These are phyloP conservation scores for Sinapis alba DNA, from an alignment of 441 rosid genomes.

Conservation along the genomic window DNA sequence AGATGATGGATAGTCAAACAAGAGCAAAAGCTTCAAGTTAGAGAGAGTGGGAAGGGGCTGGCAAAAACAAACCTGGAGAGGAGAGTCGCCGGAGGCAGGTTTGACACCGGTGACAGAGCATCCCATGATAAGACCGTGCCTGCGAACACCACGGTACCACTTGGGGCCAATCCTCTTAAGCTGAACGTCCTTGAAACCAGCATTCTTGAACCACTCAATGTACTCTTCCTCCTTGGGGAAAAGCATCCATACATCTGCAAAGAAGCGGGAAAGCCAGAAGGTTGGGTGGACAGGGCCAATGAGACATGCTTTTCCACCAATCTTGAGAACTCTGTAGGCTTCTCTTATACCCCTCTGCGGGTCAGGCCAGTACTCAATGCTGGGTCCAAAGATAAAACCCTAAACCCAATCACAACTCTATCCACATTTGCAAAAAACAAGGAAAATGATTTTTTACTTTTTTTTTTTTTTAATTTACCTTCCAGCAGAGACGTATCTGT, in stretches of 20 bases:
- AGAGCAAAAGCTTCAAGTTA: background rate
- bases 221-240: slow-evolving; percentile 99
- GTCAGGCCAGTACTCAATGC: slow-evolving; percentile 99
- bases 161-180: slow-evolving; percentile 96
- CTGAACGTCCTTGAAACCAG: slow-evolving; percentile 89
- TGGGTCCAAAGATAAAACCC: slow-evolving; percentile 31
- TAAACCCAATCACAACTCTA: background rate
- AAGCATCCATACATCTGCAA: slow-evolving; percentile 98
- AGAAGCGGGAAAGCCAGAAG: slow-evolving; percentile 94
- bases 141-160: slow-evolving; percentile 97
- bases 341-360: slow-evolving; percentile 94
- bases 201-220: slow-evolving; percentile 90
- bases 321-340: slow-evolving; percentile 92
- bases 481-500: slow-evolving; percentile 94
- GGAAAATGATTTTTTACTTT: background rate
- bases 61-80: slow-evolving; percentile 66
- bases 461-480: slow-evolving; percentile 45
- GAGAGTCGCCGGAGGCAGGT: slow-evolving; percentile 93
- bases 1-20: background rate
- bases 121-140: slow-evolving; percentile 96
- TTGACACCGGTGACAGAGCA: slow-evolving; percentile 96
- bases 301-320: slow-evolving; percentile 91
- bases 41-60: background rate
- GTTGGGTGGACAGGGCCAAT: slow-evolving; percentile 98
- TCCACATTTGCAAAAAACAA: background rate